phyloP scores from a whole-genome alignment of 1,284 basidiomycete genomes.

The Cutaneotrichosporon daszewskae region DNA sequence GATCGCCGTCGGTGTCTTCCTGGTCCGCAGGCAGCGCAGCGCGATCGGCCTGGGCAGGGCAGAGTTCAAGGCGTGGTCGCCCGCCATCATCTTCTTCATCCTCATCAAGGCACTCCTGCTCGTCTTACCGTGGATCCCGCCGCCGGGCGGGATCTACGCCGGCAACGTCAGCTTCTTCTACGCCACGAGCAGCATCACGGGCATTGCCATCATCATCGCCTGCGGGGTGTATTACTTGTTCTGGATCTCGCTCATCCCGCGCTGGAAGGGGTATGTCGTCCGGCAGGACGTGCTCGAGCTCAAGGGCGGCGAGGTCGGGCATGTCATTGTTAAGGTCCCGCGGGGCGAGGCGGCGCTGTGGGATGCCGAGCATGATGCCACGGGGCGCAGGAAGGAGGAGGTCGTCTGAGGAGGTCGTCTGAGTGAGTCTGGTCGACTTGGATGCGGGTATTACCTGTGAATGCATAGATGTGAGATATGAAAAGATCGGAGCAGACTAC shows the following conservation, averaged over 20 bases:
- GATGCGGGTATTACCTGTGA: no score
- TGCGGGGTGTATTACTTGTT: slow-evolving; percentile 45
- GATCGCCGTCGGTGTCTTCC: slow-evolving; percentile 49
- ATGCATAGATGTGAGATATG: no score
- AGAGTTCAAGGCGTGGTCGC: slow-evolving; percentile 50
- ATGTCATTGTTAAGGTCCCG: slow-evolving; percentile 19
- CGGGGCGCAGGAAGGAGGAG: neutral
- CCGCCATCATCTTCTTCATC: slow-evolving; percentile 46
- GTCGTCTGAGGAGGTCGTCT: no score
- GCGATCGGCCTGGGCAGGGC: slow-evolving; percentile 43
- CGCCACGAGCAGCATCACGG: slow-evolving; percentile 36
- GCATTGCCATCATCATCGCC: slow-evolving; percentile 28
- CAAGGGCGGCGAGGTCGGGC: slow-evolving; percentile 30
- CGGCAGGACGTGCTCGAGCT: slow-evolving; percentile 36
- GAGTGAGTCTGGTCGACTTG: no score
- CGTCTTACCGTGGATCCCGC: slow-evolving; percentile 52
- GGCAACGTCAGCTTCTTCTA: slow-evolving; percentile 46
- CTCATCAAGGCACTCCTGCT: slow-evolving; percentile 50
- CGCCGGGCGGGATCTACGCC: slow-evolving; percentile 27
- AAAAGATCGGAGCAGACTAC: no score
- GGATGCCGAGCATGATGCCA: slow-evolving; percentile 12
- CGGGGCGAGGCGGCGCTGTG: slow-evolving; percentile 17
- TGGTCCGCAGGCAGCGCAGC: slow-evolving; percentile 47
- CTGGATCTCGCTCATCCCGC: slow-evolving; percentile 43
- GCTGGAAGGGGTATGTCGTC: slow-evolving; percentile 38